Percentiles rank a stretch among this genome's conserved stretches.
phyloP scores from a whole-genome alignment of 176 grass and related monocot species.

The Thinopyrum elongatum region DNA sequence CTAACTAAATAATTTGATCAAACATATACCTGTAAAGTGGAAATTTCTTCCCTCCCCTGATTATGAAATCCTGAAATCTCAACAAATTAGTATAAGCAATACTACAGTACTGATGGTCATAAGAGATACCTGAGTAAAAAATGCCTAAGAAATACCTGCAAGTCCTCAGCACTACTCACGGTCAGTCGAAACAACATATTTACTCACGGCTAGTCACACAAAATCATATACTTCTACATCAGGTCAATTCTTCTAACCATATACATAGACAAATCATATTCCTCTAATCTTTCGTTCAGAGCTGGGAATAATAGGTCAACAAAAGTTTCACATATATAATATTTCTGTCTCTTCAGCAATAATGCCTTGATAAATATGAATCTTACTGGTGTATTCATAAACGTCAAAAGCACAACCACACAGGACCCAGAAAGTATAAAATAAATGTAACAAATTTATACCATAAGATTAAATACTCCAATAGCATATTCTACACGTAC shows the following conservation, averaged over 20 bases:
- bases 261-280: constrained; percentile 4
- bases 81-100: constrained; percentile 1
- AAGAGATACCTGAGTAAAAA: not conserved
- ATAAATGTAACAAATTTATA: not conserved
- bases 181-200: no score
- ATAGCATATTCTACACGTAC: no score
- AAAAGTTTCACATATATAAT: not conserved
- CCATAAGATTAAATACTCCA: not conserved
- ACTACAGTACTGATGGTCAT: not conserved
- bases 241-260: not conserved
- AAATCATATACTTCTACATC: not conserved
- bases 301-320: not conserved
- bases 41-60: constrained; percentile 79
- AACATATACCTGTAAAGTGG: constrained; percentile 83
- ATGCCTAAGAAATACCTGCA: no score
- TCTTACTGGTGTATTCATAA: not conserved
- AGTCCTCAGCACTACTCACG: no score
- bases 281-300: not conserved
- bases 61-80: constrained; percentile 80
- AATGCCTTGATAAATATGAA: not conserved
- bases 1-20: no score
- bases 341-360: constrained; percentile 11
- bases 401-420: not conserved
- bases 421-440: not conserved
- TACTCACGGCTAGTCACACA: not conserved